Evolutionary conservation across 306 rosid species (phyloP), one percentile per base, ranked within the genome.

Genomic region (Sechiopsis laciniata): DNA sequence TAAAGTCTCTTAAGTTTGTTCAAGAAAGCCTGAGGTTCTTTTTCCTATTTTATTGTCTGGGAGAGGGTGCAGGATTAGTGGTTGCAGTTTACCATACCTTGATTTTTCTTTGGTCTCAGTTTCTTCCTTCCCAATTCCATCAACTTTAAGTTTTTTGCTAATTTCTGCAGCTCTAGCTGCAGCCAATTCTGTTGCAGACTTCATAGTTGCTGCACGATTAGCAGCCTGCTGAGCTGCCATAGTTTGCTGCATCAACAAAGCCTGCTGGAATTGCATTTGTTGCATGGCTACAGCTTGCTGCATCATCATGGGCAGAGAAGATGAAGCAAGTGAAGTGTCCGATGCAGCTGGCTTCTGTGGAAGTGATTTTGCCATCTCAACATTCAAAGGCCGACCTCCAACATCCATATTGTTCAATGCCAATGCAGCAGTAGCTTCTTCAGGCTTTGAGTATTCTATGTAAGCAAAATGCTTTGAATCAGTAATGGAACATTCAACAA

Each of bases 241-340:
- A 64, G 92, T 82, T 82, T 95, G 99, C 83, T 95, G 99, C 99
- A 91, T 87, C 40, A 89, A 74, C 85, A 95, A 80, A 50, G 99
- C 95, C 85, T 95, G 99, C 88, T 95, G 99, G 86, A 95, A 95
- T 79, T 95, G 97, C 96, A 87, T 89, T 81, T 95, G 99, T 79
- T 95, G 99, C 99, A 91, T 95, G 66, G 96, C 97, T 79, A 95
- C 97, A 82, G 97, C 97, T 85, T 95, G 97, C 87, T 95, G 99
- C 99, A 91, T 91, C 99, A 91, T 87, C 87, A 95, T 75, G 48
- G 99, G 97, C 78, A 91, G 82, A 59, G 99, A 95, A 13, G 97
- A 89, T 51, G 97, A 87, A 77, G 90, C 78, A 76, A 87, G 68
- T 68, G 92, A 76, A 54, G 99, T 77, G 82, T 86, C 89, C 19